Conservation (phyloP, 495 filamentous ascomycete species). For the Cudoniella acicularis region DNA sequence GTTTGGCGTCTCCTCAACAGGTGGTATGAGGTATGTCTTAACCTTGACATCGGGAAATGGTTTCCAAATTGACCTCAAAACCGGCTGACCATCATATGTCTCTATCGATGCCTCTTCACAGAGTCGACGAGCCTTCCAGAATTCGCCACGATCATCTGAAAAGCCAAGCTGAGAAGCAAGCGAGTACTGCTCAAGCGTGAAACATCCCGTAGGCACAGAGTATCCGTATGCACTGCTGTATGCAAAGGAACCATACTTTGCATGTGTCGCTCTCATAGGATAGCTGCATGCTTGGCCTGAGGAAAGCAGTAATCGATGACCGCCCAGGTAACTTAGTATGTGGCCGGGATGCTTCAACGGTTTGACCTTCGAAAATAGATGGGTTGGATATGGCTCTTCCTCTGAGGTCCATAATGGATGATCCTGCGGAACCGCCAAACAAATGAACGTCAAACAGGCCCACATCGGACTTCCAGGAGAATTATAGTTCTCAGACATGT, state of each 20-base stretch:
- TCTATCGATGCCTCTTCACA: conserved; percentile 39
- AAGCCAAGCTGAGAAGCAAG: conserved; percentile 71
- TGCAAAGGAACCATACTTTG: conserved; percentile 77
- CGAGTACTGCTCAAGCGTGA: conserved; percentile 70
- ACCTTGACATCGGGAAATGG: conserved; percentile 64
- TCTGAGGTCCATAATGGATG: conserved; percentile 72
- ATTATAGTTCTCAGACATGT: conserved; percentile 75
- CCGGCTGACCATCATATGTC: conserved; percentile 45
- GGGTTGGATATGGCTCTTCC: conserved; percentile 58
- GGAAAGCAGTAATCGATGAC: conserved; percentile 57
- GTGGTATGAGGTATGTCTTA: conserved; percentile 61
- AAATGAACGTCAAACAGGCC: conserved; percentile 74
- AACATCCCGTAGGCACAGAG: conserved; percentile 70
- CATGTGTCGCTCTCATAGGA: conserved; percentile 72
- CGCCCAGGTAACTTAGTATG: conserved; percentile 50
- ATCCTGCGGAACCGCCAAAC: conserved; percentile 58
- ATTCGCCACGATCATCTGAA: conserved; percentile 73
- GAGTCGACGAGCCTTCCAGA: conserved; percentile 67
- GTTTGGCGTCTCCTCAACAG: conserved; percentile 46
- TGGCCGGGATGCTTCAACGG: conserved; percentile 64
- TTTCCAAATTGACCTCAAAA: conserved; percentile 63
- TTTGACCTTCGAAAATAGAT: conserved; percentile 48
- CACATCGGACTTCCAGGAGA: conserved; percentile 68
- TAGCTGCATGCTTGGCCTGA: conserved; percentile 77
- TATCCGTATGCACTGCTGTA: conserved; percentile 74